Evolutionary conservation across 2,329 filamentous ascomycete species (phyloP), one percentile per base, ranked within the genome.

Genomic region (Geosmithia flava): DNA sequence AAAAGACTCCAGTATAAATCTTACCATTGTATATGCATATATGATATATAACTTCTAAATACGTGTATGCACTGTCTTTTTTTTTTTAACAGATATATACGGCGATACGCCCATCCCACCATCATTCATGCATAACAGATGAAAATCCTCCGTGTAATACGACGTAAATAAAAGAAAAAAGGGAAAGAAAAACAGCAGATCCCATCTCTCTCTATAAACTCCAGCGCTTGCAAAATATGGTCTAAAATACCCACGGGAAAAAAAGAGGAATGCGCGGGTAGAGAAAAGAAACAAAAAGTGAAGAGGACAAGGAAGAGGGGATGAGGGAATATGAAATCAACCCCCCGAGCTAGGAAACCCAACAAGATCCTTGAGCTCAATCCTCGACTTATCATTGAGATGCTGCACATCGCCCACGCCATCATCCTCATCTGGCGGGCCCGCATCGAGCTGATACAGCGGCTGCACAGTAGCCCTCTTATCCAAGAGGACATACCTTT

Each of bases 401-500:
- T 66, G 63, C 37, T 59, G 62, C 5, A 55, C 56, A 41, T 50
- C 60, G 44, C 62, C 59, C 10, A 62, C 59, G 20, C 62, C 60
- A 3, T 42, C 47, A 13, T 20, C 43, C 20, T 49, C 47, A 27
- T 46, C 27, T 41, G 30, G 39, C 10, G 46, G 27, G 7, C 48
- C 19, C 56, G 57, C 20, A 64, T 68, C 65, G 27, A 69, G 62
- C 44, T 62, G 63, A 45, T 71, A 71, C n/a, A 71, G 56, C 7
- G 68, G 69, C 51, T 68, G 59, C 37, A 71, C 56, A 20, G 56
- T 56, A 3, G 59, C 68, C 16, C 61, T 53, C 54, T 72, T 73
- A 51, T 68, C 66, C 41, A 71, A 67, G 42, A 83, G 57, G 20
- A 84, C 59, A 58, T 74, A 80, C 17, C 75, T 68, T 57, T 72